Evolutionary conservation across 1,284 basidiomycete species (phyloP).

Genomic region (Mrakiaceae sp.): DNA sequence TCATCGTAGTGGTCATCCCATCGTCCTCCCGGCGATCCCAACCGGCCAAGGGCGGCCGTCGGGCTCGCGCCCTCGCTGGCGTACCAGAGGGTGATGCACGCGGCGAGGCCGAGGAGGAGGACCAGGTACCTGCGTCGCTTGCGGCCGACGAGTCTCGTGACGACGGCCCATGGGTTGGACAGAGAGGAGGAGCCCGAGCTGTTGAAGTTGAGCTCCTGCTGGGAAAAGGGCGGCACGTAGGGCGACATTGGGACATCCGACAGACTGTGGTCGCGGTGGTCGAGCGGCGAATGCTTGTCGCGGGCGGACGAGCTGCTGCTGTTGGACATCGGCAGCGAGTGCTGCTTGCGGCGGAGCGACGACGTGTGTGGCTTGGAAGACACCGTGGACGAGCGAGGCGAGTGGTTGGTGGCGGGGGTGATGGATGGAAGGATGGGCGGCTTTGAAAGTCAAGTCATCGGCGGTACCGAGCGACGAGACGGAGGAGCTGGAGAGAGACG

Average conservation of each 20-base stretch:
- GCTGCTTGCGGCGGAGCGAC: too few relatives aligned
- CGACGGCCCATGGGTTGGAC: neutral
- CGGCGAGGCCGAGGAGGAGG: neutral
- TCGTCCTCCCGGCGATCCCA: too few relatives aligned
- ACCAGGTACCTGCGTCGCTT: conserved; percentile 1
- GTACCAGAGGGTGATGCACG: neutral
- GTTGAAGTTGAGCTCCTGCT: too few relatives aligned
- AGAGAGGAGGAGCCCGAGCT: neutral
- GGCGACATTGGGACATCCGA: neutral
- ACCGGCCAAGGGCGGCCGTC: too few relatives aligned
- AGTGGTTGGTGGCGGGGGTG: neutral
- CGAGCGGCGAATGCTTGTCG: neutral
- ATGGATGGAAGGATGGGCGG: neutral
- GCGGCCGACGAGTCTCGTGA: neutral
- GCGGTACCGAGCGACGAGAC: too few relatives aligned
- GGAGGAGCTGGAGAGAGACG: too few relatives aligned
- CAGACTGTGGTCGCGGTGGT: neutral
- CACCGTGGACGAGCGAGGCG: neutral
- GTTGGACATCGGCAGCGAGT: too few relatives aligned
- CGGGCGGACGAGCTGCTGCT: too few relatives aligned
- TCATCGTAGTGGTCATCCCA: too few relatives aligned
- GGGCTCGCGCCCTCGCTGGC: neutral
- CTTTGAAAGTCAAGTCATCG: too few relatives aligned
- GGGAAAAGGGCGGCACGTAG: neutral
- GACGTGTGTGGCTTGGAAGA: too few relatives aligned